Percentiles rank a stretch among this genome's conserved stretches.
Conservation (phyloP, 1,284 basidiomycete genomes). For the Waitea zeae region DNA sequence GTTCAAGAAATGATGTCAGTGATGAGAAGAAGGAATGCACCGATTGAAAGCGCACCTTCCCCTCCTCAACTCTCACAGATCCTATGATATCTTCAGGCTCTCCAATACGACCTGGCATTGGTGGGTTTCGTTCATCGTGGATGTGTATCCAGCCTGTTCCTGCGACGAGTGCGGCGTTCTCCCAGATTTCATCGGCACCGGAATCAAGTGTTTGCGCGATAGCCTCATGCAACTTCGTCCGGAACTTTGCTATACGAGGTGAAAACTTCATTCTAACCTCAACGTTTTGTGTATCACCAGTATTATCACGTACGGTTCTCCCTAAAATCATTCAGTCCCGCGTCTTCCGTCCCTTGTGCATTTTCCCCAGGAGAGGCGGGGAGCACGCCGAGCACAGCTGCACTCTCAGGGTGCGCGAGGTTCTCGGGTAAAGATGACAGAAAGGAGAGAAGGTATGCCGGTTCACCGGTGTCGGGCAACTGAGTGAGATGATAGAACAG, state of each 20-base stretch:
- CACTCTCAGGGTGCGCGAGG: not conserved
- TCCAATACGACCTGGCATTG: conserved; percentile 52
- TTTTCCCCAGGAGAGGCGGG: too few species aligned
- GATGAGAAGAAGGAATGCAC: not conserved
- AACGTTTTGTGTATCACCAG: not conserved
- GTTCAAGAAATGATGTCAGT: too few species aligned
- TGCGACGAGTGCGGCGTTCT: conserved; percentile 41
- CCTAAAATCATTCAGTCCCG: conserved; percentile 47
- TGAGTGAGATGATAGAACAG: not conserved
- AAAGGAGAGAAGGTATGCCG: not conserved
- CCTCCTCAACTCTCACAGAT: conserved; percentile 50
- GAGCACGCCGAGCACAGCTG: not conserved
- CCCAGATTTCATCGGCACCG: conserved; percentile 46
- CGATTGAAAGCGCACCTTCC: conserved; percentile 28
- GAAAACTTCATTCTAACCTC: not conserved
- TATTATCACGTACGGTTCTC: conserved; percentile 36
- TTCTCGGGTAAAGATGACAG: not conserved
- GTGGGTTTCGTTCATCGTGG: conserved; percentile 55
- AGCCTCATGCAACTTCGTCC: conserved; percentile 37
- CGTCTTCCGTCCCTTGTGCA: conserved; percentile 15
- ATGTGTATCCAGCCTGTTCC: conserved; percentile 73
- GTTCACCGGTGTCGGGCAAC: not conserved
- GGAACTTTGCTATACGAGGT: conserved; percentile 30
- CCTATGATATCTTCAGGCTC: conserved; percentile 70
- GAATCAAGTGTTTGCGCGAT: conserved; percentile 34